Conservation (phyloP, 768 basidiomycete species). For the Lenzites betulinus region DNA sequence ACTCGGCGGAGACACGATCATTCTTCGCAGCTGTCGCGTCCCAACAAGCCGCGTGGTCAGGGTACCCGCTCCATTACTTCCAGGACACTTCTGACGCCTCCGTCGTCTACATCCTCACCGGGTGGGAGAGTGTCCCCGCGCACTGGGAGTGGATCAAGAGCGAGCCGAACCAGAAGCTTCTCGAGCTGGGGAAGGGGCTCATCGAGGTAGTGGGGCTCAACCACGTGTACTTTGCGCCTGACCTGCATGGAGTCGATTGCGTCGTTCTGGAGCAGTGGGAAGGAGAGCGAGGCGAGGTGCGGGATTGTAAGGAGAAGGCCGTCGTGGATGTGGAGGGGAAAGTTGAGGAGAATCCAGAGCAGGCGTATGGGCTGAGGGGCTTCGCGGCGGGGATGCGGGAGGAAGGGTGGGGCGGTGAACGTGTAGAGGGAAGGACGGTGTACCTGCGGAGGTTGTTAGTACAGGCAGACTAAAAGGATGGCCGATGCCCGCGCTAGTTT, state of each 20-base stretch:
- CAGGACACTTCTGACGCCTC: conserved; percentile 26
- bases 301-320: background rate
- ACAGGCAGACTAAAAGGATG: too few relatives aligned
- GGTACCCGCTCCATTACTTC: conserved; percentile 46
- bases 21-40: conserved; percentile 35
- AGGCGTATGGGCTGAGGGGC: conserved; percentile 2
- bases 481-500: too few relatives aligned
- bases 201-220: conserved; percentile 39
- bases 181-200: conserved; percentile 33
- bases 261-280: conserved; percentile 1
- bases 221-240: conserved; percentile 39
- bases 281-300: background rate
- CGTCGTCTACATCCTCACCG: conserved; percentile 43
- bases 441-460: background rate
- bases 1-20: conserved; percentile 31
- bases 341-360: background rate
- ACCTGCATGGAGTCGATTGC: background rate
- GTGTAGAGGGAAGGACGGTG: background rate
- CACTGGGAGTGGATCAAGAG: conserved; percentile 47
- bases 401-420: background rate
- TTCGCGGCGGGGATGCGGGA: background rate
- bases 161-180: conserved; percentile 41
- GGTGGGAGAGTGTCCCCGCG: conserved; percentile 44
- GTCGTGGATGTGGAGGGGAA: background rate
- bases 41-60: conserved; percentile 44